Base-by-base conservation (phyloP, 2,329 filamentous ascomycete genomes). In the Xylaria multiplex region DNA sequence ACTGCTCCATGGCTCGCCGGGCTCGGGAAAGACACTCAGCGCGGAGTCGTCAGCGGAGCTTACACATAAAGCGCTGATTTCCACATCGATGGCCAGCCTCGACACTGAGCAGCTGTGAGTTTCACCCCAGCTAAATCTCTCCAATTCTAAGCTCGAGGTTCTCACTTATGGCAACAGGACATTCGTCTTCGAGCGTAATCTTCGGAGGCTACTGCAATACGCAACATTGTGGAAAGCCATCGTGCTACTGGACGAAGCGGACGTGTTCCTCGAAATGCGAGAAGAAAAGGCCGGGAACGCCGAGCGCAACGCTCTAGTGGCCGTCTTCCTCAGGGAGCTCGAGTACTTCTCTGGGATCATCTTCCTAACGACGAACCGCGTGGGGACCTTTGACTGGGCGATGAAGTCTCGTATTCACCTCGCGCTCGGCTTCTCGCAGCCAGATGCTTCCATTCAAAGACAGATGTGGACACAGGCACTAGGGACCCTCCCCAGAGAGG, bases 311-410 rank as follows among this genome's bases (percentile, higher is more conserved):
- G 62, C 68, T 2, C 66, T 73, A 8, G 71, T 74, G 0, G 69
- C 71, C 69, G 75, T 78, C 9, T 80, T 81, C 66, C 73, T 80
- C 9, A 73, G 73, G 11, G 72, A 78, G 2, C 70, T 81, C 6
- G 79, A 80, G 65, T 80, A 79, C 67, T 80, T 79, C 56, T 69
- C 70, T 0, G 80, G 80, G 0, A 78, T 80, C 54, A 69, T 81
- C 9, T 80, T 79, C 69, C 74, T 83, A 6, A 82, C 80, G 0
- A 82, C 80, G 24, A 83, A 82, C 69, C 77, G 79, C 13, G 76
- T 81, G 9, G 77, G 77, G 3, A 69, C 74, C 1, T 78, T 83
- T 49, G 81, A 83, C 64, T 76, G 77, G 49, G 81, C 81, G 0
- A 81, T 81, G 69, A 75, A 75, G 66, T 81, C 79, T 0, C 75